These are phyloP conservation scores for Solanum hybrid DNA, from an alignment of 305 asterid genomes.

Conservation along the genomic window DNA sequence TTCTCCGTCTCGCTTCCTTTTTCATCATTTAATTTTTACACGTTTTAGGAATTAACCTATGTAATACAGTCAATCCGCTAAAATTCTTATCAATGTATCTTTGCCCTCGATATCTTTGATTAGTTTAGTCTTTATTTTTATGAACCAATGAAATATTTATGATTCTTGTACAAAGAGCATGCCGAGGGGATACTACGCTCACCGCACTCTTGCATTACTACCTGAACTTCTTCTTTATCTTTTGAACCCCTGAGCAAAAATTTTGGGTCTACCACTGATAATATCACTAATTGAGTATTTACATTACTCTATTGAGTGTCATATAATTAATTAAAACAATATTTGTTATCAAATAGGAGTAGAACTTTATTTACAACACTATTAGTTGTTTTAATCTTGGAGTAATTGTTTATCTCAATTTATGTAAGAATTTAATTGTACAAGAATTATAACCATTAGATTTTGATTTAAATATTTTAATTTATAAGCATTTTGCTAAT, in stretches of 20 bases:
- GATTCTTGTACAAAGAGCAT: background rate
- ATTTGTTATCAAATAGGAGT: background rate
- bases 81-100: background rate
- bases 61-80: no score
- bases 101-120: background rate
- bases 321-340: background rate
- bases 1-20: background rate
- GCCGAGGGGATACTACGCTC: background rate
- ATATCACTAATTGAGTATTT: background rate
- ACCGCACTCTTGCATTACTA: background rate
- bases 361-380: no score
- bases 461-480: background rate
- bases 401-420: background rate
- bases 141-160: background rate
- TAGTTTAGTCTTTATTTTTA: background rate
- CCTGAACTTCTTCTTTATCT: background rate
- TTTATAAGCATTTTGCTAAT: background rate
- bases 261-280: background rate
- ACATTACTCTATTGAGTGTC: background rate
- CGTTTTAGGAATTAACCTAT: background rate
- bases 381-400: no score
- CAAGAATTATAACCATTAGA: background rate
- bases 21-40: background rate
- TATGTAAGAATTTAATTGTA: background rate
- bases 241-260: no score